phyloP scores from a whole-genome alignment of 257 asterid species.

The Plectranthus barbatus region DNA sequence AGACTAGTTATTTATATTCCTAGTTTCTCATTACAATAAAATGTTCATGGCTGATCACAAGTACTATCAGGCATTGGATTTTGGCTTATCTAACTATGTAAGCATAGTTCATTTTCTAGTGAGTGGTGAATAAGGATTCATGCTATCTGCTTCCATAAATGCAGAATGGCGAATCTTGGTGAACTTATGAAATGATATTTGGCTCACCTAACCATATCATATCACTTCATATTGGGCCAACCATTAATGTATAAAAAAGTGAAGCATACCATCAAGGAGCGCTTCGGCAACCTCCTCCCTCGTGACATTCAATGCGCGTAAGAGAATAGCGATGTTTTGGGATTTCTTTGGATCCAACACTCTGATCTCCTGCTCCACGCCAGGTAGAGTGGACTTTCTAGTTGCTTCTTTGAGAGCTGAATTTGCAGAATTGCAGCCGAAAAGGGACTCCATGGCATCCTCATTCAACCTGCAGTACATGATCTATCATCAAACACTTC shows the following conservation, averaged over 20 bases:
- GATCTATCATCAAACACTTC: constrained; percentile 8
- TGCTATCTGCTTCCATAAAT: too few species aligned
- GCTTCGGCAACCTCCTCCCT: constrained; percentile 88
- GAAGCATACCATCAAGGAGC: constrained; percentile 67
- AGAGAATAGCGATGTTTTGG: constrained; percentile 82
- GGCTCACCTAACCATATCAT: not conserved
- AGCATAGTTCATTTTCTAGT: not conserved
- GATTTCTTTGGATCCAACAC: constrained; percentile 97
- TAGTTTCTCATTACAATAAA: not conserved
- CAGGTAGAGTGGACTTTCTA: constrained; percentile 37
- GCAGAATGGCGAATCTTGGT: too few species aligned
- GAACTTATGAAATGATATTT: not conserved
- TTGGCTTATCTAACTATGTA: not conserved
- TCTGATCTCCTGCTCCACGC: constrained; percentile 60
- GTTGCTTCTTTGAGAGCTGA: constrained; percentile 54
- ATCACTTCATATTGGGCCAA: too few species aligned
- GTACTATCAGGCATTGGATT: not conserved
- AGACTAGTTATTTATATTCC: not conserved
- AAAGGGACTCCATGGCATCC: constrained; percentile 92
- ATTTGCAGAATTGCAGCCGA: constrained; percentile 60
- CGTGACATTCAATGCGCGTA: constrained; percentile 91
- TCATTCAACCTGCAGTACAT: constrained; percentile 63
- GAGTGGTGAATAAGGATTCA: not conserved
- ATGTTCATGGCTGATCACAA: not conserved
- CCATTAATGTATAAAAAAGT: not conserved